Base-by-base conservation (phyloP, 208 protist species). In the Trypanosoma mega region DNA sequence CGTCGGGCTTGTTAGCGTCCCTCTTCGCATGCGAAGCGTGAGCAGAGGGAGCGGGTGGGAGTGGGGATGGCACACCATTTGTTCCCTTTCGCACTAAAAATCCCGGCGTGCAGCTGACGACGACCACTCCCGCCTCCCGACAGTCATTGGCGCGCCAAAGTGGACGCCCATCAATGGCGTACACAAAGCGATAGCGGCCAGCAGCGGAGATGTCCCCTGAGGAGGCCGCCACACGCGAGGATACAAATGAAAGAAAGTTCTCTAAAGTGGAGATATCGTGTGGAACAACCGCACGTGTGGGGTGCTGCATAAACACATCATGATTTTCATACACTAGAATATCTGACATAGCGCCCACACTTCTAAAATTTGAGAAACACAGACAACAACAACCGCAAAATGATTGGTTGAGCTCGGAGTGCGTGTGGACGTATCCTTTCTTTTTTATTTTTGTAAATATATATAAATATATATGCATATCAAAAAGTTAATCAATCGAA, bases 141-240 rank as follows among this genome's bases (percentile, higher is more conserved):
- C 80, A 93, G 57, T 88, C 87, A 51, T 60, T 57, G 23, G 90
- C 87, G 6, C 79, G 79, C 81, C 83, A 90, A 11, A 93, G 76
- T 12, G 87, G 81, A 51, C 72, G 78, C 20, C 87, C 87, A 1
- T 46, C 46, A 7, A 83, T 24, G 9, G 71, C 78, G 72, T 93
- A 93, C 5, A 90, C 73, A 55, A 93, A 93, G 24, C 83, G 80
- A 55, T 85, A 85, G 18, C 56, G 36, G 7, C 87, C 74, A 3
- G 61, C 49, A 0, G 67, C 76, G 9, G 50, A 49, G 30, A 56
- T 33, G 34, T 74, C 69, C 5, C 65, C 57, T 20, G 47, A 66
- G 0, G 55, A 69, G 12, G 31, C 49, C 2, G 59, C 56, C 14
- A 93, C 70, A 8, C 64, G 52, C 2, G 30, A 21, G 6, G 78